Evolutionary conservation across 2,329 filamentous ascomycete species (phyloP).

Genomic region (Podosphaera fusca): DNA sequence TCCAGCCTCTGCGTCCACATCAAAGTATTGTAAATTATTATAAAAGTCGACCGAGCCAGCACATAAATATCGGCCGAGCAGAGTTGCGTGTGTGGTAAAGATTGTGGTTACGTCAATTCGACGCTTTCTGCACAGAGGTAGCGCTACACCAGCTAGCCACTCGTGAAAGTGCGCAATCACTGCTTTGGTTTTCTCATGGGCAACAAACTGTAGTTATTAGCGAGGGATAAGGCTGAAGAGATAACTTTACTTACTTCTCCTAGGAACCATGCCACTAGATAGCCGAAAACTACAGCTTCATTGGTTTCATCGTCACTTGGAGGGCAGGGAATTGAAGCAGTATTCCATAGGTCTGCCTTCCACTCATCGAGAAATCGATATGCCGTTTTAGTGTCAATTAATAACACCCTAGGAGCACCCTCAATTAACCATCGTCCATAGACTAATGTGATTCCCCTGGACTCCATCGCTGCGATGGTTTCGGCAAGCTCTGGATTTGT

Average conservation of each 20-base stretch:
- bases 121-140: conserved; percentile 79
- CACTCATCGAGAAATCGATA: conserved; percentile 86
- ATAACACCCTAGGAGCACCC: conserved; percentile 73
- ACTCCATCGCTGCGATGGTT: conserved; percentile 81
- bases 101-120: conserved; percentile 94
- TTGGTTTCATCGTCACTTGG: conserved; percentile 86
- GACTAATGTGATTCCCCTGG: conserved; percentile 68
- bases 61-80: conserved; percentile 87
- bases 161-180: conserved; percentile 98
- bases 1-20: conserved; percentile 86
- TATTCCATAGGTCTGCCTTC: conserved; percentile 90
- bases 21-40: conserved; percentile 93
- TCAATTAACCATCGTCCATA: conserved; percentile 97
- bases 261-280: conserved; percentile 91
- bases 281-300: conserved; percentile 92
- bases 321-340: conserved; percentile 80
- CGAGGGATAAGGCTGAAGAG: background rate
- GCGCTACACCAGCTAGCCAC: conserved; percentile 84
- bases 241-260: conserved; percentile 47
- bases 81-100: conserved; percentile 91
- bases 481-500: conserved; percentile 54
- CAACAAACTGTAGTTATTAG: conserved; percentile 45
- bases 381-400: conserved; percentile 86
- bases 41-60: conserved; percentile 97
- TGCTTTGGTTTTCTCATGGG: conserved; percentile 72